Conservation (phyloP, 192 early-diverging fungal genomes). For the Coemansia sp. region DNA sequence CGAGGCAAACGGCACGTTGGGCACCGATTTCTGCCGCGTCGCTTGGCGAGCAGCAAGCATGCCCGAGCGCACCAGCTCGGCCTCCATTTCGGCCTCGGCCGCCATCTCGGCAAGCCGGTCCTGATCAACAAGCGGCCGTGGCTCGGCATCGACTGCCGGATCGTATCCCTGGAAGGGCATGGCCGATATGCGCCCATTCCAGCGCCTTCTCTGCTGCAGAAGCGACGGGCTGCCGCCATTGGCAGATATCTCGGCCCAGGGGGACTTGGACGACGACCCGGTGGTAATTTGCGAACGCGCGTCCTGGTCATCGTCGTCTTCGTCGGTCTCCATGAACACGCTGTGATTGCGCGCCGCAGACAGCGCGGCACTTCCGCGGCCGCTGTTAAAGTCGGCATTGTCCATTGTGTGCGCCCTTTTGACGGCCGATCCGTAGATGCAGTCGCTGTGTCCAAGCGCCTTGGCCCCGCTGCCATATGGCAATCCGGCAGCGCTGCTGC, state of each 20-base stretch:
- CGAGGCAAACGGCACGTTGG: not conserved
- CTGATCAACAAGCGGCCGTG: constrained; percentile 21
- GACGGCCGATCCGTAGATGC: not conserved
- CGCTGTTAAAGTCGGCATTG: constrained; percentile 23
- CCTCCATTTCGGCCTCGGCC: constrained; percentile 46
- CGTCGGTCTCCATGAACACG: constrained; percentile 29
- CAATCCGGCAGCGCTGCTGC: constrained; percentile 7
- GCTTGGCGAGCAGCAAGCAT: constrained; percentile 30
- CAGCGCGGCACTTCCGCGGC: not conserved
- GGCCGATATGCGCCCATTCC: constrained; percentile 46
- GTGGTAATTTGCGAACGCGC: not conserved
- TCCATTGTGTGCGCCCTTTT: constrained; percentile 40
- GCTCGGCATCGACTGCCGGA: constrained; percentile 17
- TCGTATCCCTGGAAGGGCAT: constrained; percentile 48
- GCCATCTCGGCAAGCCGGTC: constrained; percentile 36
- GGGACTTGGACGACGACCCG: constrained; percentile 2
- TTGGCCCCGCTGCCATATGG: not conserved
- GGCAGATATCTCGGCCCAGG: not conserved
- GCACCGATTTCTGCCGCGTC: constrained; percentile 18
- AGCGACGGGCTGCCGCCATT: not conserved
- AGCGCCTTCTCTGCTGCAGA: constrained; percentile 27
- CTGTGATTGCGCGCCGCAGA: constrained; percentile 25
- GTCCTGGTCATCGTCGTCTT: constrained; percentile 10
- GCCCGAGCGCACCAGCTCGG: constrained; percentile 44
- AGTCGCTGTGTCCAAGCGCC: not conserved